These are phyloP conservation scores for Populus nigra DNA, from an alignment of 345 rosid genomes.

Conservation along the genomic window DNA sequence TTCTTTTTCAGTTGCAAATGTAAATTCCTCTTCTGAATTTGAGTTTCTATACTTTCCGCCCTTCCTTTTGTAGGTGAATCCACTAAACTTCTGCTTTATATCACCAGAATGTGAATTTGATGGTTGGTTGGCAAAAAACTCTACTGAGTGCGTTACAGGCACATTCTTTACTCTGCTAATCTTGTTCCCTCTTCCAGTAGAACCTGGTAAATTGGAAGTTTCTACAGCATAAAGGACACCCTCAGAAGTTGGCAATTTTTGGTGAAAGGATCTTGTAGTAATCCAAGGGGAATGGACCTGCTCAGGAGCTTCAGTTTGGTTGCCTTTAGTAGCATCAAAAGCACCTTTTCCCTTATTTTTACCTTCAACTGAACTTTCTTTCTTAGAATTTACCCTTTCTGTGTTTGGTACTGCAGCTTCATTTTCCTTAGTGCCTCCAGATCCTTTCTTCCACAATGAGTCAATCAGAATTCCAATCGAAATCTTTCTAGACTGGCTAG, in stretches of 20 bases:
- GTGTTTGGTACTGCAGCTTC: slow-evolving; percentile 25
- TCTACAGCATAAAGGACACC: slow-evolving; percentile 24
- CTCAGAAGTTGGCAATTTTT: slow-evolving; percentile 37
- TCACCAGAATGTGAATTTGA: slow-evolving; percentile 36
- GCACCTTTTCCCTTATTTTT: slow-evolving; percentile 30
- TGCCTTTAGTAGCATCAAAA: slow-evolving; percentile 31
- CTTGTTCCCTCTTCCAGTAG: slow-evolving; percentile 37
- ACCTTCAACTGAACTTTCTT: slow-evolving; percentile 27
- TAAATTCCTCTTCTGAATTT: slow-evolving; percentile 45
- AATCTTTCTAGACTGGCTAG: slow-evolving; percentile 76
- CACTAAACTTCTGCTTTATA: slow-evolving; percentile 31
- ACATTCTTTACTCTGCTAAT: slow-evolving; percentile 33
- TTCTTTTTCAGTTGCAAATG: slow-evolving; percentile 42
- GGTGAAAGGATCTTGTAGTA: slow-evolving; percentile 40
- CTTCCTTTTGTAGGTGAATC: slow-evolving; percentile 39
- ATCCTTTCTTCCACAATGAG: slow-evolving; percentile 43
- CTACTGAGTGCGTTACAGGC: slow-evolving; percentile 29
- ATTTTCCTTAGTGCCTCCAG: slow-evolving; percentile 31
- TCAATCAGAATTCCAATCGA: slow-evolving; percentile 73
- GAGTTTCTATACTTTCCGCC: slow-evolving; percentile 32
- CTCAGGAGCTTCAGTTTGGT: slow-evolving; percentile 39
- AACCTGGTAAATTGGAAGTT: slow-evolving; percentile 33
- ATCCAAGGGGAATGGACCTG: slow-evolving; percentile 60
- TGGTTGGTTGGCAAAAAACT: slow-evolving; percentile 34
- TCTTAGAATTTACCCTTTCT: slow-evolving; percentile 31